phyloP scores from a whole-genome alignment of 139 green algal genomes.

The Eudorina sp. region DNA sequence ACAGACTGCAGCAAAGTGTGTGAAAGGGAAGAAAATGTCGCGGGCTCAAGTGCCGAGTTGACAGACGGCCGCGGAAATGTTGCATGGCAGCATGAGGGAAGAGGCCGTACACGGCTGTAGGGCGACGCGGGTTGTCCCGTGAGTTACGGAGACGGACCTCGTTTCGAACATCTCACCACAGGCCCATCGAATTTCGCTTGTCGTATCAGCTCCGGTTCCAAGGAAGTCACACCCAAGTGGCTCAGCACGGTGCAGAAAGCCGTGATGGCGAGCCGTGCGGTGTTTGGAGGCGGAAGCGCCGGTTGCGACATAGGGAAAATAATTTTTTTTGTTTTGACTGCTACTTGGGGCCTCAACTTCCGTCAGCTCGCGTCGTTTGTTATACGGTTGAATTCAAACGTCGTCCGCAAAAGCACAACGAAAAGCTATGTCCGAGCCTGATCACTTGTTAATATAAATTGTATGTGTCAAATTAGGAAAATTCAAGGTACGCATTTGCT shows the following conservation, averaged over 20 bases:
- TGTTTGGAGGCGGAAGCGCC: background rate
- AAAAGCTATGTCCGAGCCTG: no score
- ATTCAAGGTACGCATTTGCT: no score
- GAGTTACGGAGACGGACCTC: background rate
- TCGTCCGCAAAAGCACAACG: no score
- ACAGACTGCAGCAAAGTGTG: background rate
- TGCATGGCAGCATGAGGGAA: no score
- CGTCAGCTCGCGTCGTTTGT: no score
- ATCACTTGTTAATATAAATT: no score
- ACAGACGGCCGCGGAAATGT: background rate
- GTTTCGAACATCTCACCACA: slow-evolving; percentile 5
- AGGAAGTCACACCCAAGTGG: background rate
- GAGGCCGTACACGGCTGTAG: no score
- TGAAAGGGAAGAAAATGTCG: background rate
- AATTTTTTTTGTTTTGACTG: no score
- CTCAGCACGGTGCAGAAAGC: slow-evolving; percentile 16
- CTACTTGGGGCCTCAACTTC: no score
- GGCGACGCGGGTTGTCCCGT: no score
- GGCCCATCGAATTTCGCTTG: slow-evolving; percentile 40
- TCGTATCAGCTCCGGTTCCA: slow-evolving; percentile 28
- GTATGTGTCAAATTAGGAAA: no score
- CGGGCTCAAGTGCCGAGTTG: background rate
- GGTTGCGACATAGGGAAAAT: slow-evolving; percentile 7
- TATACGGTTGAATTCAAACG: no score
- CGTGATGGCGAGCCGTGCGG: slow-evolving; percentile 9